Percentiles rank a stretch among this genome's conserved stretches.
Evolutionary conservation across 345 rosid genomes (phyloP).

Genomic region (Psidium guajava): DNA sequence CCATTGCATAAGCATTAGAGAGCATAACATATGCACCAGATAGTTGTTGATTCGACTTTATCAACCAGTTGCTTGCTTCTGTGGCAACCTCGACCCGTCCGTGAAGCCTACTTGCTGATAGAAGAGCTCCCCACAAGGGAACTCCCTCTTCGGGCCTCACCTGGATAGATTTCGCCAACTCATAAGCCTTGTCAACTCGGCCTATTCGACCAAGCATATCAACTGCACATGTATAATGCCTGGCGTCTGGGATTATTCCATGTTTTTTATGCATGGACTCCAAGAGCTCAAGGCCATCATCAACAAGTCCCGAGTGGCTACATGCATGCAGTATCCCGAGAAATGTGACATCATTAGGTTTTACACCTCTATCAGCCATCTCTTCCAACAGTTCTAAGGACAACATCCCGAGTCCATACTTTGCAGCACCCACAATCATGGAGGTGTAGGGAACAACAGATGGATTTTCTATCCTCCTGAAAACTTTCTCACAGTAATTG

Average conservation of each 20-base stretch:
- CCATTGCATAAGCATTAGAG: constrained; percentile 47
- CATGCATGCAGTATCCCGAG: constrained; percentile 68
- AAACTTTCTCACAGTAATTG: constrained; percentile 42
- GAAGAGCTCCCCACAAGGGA: constrained; percentile 66
- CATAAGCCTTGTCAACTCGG: constrained; percentile 57
- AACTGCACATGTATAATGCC: constrained; percentile 66
- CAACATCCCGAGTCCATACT: constrained; percentile 41
- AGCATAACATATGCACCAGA: constrained; percentile 55
- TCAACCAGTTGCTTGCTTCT: constrained; percentile 44
- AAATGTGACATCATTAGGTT: constrained; percentile 63
- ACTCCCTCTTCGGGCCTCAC: constrained; percentile 37
- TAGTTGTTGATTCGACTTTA: constrained; percentile 46
- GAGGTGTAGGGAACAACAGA: constrained; percentile 63
- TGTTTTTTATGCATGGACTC: constrained; percentile 36
- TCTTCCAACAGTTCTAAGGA: constrained; percentile 34
- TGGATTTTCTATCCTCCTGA: constrained; percentile 32
- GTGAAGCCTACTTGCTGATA: constrained; percentile 62
- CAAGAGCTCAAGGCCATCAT: constrained; percentile 46
- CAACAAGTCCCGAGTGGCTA: constrained; percentile 69
- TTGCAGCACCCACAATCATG: constrained; percentile 54
- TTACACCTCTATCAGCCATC: constrained; percentile 44
- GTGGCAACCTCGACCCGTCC: constrained; percentile 62
- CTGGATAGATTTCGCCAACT: constrained; percentile 36
- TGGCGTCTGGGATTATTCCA: constrained; percentile 41
- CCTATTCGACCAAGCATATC: constrained; percentile 80